phyloP scores from a whole-genome alignment of 169 alveolate genomes.

The Plasmodium malariae region DNA sequence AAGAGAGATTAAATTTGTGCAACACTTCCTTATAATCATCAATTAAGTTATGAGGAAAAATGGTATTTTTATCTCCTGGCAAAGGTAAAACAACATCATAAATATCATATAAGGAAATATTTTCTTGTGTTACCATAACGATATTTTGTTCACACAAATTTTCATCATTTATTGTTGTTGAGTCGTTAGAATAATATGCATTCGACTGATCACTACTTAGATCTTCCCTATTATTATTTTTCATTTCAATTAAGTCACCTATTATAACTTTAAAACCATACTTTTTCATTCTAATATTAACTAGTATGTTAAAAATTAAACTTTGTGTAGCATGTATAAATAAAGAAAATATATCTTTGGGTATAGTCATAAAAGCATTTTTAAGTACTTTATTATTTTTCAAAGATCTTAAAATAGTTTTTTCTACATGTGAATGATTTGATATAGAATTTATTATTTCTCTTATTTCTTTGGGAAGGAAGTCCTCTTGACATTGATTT shows the following conservation, averaged over 20 bases:
- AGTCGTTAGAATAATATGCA: slow-evolving; percentile 81
- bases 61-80: slow-evolving; percentile 90
- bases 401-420: slow-evolving; percentile 77
- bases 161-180: slow-evolving; percentile 23
- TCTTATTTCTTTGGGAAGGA: slow-evolving; percentile 23
- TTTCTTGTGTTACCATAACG: slow-evolving; percentile 85
- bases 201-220: slow-evolving; percentile 58
- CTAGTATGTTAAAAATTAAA: slow-evolving; percentile 91
- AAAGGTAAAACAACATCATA: slow-evolving; percentile 94
- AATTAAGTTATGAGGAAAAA: slow-evolving; percentile 84
- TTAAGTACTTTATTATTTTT: slow-evolving; percentile 79
- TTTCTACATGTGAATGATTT: slow-evolving; percentile 78
- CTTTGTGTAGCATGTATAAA: slow-evolving; percentile 95
- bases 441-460: slow-evolving; percentile 54
- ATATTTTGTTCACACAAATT: slow-evolving; percentile 70
- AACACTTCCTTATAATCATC: slow-evolving; percentile 76
- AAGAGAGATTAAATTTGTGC: slow-evolving; percentile 69
- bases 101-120: slow-evolving; percentile 85
- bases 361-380: slow-evolving; percentile 87
- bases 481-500: neutral
- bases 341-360: slow-evolving; percentile 89
- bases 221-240: slow-evolving; percentile 5
- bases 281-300: slow-evolving; percentile 90
- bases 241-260: slow-evolving; percentile 85
- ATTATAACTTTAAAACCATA: slow-evolving; percentile 87